Conservation (phyloP, 2,329 filamentous ascomycete species). For the Endoconidiophora polonica region DNA sequence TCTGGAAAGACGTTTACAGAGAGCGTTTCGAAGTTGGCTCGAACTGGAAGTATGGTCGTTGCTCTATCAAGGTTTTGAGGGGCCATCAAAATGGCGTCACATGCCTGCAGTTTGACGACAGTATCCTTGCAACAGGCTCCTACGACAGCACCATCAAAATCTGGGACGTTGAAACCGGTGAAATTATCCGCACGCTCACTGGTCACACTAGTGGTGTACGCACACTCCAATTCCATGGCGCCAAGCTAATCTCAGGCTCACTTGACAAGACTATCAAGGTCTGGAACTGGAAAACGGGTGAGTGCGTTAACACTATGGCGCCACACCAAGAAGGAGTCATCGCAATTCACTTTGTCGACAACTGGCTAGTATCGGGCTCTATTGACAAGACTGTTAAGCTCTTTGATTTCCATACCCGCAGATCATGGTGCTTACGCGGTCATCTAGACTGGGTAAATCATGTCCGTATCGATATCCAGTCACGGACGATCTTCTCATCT, state of each 20-base stretch:
- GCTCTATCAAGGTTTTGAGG: constrained; percentile 65
- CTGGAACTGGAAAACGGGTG: constrained; percentile 92
- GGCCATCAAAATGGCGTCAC: constrained; percentile 64
- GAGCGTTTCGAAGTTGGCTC: constrained; percentile 89
- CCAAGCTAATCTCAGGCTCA: constrained; percentile 77
- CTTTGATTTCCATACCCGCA: constrained; percentile 77
- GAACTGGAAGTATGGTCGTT: constrained; percentile 94
- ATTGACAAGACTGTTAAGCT: constrained; percentile 82
- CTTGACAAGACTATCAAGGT: constrained; percentile 77
- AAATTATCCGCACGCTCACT: constrained; percentile 66
- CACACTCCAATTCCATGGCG: constrained; percentile 82
- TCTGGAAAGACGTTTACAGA: constrained; percentile 95
- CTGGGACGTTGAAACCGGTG: constrained; percentile 81
- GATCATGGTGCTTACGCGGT: constrained; percentile 62
- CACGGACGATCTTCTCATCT: constrained; percentile 76
- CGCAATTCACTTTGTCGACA: constrained; percentile 70
- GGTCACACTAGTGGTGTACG: constrained; percentile 76
- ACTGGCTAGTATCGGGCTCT: constrained; percentile 73
- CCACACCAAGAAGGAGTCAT: constrained; percentile 74
- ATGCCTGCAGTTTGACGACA: constrained; percentile 54
- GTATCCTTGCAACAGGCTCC: constrained; percentile 80
- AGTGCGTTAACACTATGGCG: constrained; percentile 64
- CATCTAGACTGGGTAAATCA: constrained; percentile 94
- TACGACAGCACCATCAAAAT: constrained; percentile 94
- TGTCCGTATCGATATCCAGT: constrained; percentile 69